Evolutionary conservation across 1,284 basidiomycete species (phyloP).

Genomic region (Somion occarium): DNA sequence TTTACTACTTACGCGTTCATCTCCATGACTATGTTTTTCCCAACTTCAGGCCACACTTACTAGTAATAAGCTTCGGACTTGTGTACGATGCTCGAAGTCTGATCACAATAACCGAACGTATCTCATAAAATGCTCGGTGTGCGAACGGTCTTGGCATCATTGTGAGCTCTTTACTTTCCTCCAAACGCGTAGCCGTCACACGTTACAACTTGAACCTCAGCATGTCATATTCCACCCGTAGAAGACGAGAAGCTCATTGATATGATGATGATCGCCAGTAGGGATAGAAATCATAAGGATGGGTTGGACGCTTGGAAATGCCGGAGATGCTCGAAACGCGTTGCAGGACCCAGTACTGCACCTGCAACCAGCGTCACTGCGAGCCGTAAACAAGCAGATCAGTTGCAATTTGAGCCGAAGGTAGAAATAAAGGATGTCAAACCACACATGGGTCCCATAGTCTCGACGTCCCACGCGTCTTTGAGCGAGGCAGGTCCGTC

Average conservation of each 20-base stretch:
- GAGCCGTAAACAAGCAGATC: not conserved
- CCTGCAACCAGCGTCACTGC: not conserved
- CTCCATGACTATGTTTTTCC: no score
- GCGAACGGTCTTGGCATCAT: conserved; percentile 17
- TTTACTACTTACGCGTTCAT: no score
- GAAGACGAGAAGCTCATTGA: not conserved
- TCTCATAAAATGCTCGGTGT: conserved; percentile 15
- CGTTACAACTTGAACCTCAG: not conserved
- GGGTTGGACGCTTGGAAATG: conserved; percentile 10
- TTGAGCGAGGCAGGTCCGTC: not conserved
- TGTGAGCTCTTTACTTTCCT: conserved; percentile 8
- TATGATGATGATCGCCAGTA: not conserved
- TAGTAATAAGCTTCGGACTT: no score
- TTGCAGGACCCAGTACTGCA: not conserved
- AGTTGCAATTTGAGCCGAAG: not conserved
- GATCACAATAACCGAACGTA: not conserved
- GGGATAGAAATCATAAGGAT: not conserved
- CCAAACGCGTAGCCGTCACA: not conserved
- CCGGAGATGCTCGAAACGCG: conserved; percentile 6
- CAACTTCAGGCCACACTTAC: no score
- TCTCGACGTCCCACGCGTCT: not conserved
- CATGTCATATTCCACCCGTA: not conserved
- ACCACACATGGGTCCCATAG: not conserved
- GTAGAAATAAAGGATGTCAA: not conserved
- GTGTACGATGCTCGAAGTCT: not conserved